Percentiles rank a stretch among this genome's conserved stretches.
These are phyloP conservation scores for Solanum sparsipilum DNA, from an alignment of 257 asterid species.

Conservation along the genomic window DNA sequence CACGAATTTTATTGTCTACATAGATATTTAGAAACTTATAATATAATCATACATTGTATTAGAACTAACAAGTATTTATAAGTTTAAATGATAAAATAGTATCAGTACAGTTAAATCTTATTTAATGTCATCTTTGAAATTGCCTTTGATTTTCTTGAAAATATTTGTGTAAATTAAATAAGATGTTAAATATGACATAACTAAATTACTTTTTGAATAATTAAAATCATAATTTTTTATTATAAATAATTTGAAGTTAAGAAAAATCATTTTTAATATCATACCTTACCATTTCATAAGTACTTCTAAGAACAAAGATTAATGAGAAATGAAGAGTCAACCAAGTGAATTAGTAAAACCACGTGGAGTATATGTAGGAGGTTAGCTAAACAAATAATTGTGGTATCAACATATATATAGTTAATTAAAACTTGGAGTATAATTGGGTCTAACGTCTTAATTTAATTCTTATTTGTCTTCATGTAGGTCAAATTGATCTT, in stretches of 20 bases:
- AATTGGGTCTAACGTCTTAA: neutral
- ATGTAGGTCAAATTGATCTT: neutral
- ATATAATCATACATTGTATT: neutral
- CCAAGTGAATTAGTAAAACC: neutral
- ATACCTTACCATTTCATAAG: neutral
- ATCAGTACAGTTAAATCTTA: neutral
- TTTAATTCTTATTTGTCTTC: neutral
- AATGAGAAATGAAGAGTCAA: neutral
- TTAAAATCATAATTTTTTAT: neutral
- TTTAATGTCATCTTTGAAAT: neutral
- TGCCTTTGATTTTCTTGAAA: neutral
- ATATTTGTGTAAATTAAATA: neutral
- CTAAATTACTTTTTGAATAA: neutral
- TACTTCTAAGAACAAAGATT: neutral
- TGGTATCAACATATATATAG: neutral
- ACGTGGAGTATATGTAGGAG: neutral
- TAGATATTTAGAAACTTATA: neutral
- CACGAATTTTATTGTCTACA: no score
- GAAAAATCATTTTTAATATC: neutral
- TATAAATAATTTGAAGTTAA: neutral
- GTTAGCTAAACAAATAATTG: neutral
- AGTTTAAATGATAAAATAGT: neutral
- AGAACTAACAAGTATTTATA: neutral
- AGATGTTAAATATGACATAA: neutral
- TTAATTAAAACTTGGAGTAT: neutral